Conservation (phyloP, 495 filamentous ascomycete genomes). For the Xylaria venustula region DNA sequence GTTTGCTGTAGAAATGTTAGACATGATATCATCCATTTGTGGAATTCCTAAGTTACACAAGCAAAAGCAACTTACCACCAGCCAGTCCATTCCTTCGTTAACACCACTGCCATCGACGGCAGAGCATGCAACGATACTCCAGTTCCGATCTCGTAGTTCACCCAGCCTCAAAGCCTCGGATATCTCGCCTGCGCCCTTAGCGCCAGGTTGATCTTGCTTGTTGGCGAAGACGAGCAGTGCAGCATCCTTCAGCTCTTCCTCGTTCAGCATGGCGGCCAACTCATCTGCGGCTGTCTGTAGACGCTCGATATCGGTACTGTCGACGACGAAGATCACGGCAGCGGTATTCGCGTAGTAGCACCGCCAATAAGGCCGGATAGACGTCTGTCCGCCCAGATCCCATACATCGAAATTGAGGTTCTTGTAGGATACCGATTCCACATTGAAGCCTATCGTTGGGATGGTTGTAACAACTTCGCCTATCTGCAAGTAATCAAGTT, state of each 20-base stretch:
- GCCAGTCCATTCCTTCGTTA: slow-evolving; percentile 97
- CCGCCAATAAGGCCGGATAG: slow-evolving; percentile 96
- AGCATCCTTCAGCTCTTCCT: slow-evolving; percentile 92
- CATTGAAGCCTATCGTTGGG: slow-evolving; percentile 98
- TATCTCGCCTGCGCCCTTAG: slow-evolving; percentile 95
- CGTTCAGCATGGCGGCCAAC: slow-evolving; percentile 89
- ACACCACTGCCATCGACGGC: slow-evolving; percentile 94
- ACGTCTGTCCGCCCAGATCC: slow-evolving; percentile 97
- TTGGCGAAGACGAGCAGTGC: slow-evolving; percentile 95
- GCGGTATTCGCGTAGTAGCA: slow-evolving; percentile 99
- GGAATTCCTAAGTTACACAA: too few relatives aligned
- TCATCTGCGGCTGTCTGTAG: slow-evolving; percentile 90
- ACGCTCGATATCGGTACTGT: slow-evolving; percentile 94
- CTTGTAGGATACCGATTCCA: slow-evolving; percentile 95
- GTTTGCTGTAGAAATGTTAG: slow-evolving; percentile 40
- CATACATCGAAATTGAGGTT: slow-evolving; percentile 99
- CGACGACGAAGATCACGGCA: slow-evolving; percentile 98
- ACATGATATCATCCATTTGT: too few relatives aligned
- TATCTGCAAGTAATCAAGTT: slow-evolving; percentile 61
- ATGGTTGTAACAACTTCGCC: slow-evolving; percentile 98
- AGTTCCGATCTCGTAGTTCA: slow-evolving; percentile 91
- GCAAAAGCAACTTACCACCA: slow-evolving; percentile 72
- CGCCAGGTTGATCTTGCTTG: slow-evolving; percentile 97
- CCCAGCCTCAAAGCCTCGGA: slow-evolving; percentile 87
- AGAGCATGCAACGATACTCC: slow-evolving; percentile 97